phyloP scores from a whole-genome alignment of 208 protist genomes.

The Leishmania turanica region DNA sequence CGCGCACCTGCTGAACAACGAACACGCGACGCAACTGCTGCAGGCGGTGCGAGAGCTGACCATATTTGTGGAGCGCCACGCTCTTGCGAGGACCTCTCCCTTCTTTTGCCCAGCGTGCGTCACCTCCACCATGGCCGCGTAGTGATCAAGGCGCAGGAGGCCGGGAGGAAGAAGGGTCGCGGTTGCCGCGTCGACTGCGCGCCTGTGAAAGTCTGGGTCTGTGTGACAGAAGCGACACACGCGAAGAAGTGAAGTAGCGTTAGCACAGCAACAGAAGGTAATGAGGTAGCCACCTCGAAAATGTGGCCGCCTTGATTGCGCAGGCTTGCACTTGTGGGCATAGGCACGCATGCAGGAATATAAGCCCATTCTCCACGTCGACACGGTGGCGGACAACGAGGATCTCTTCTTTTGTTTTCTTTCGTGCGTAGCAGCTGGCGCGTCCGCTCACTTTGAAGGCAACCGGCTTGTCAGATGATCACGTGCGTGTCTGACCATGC shows the following conservation, averaged over 20 bases:
- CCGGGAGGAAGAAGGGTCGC: not conserved
- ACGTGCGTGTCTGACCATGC: not conserved
- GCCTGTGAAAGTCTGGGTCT: not conserved
- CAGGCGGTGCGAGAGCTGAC: slow-evolving; percentile 63
- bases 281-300: not conserved
- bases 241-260: not conserved
- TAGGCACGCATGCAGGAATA: not conserved
- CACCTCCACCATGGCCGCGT: not conserved
- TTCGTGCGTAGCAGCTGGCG: not conserved
- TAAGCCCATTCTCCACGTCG: not conserved
- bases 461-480: not conserved
- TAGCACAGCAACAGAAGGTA: too few relatives aligned
- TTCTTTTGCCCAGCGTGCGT: not conserved
- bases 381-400: not conserved
- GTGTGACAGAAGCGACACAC: not conserved
- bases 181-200: not conserved
- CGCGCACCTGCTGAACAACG: slow-evolving; percentile 80
- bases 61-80: slow-evolving; percentile 45
- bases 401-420: not conserved
- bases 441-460: not conserved
- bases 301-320: not conserved
- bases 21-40: slow-evolving; percentile 73
- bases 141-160: not conserved
- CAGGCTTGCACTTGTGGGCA: not conserved
- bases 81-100: not conserved